Base-by-base conservation (phyloP, 805 yeast genomes). In the Ascoidea rubescens region DNA sequence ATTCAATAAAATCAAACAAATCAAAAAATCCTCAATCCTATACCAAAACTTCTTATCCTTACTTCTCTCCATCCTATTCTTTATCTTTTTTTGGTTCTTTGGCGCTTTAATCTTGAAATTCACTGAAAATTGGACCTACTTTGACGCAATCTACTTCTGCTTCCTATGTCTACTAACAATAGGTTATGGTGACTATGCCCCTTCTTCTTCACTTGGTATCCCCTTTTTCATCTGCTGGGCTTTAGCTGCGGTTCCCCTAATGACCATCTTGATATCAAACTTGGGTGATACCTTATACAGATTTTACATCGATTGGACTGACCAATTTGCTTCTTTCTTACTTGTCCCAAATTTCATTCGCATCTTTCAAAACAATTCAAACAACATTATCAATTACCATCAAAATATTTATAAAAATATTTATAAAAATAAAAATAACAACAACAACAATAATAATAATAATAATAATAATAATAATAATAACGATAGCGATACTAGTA, bases 221-320 rank as follows among this genome's bases (percentile, higher is more conserved):
- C 75, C 83, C 0, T 78, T 87, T 57, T 88, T 88, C 59, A 79
- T 86, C 5, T 66, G 79, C 7, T 89, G 96, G 96, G 84, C 89
- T 0, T 62, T 89, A 21, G 69, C 80, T 5, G 95, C 96, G 0
- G 82, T 89, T 28, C 96, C 96, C 1, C 70, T 87, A 50, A 87
- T 88, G 95, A 85, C 96, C 2, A 81, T 83, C 16, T 71, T 87
- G 52, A 78, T 87, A 45, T 81, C 90, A 1, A 80, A 78, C 51
- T 68, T 83, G 48, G 87, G 91, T 56, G 95, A 86, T 61, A 69
- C 77, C 16, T 58, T 80, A 5, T 69, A 75, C 61, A 62, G 53
- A 42, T 1, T 21, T 54, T 14, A 67, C 64, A 2, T 57, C 57
- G 53, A 54, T 52, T 16, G 60, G 60, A 30, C 53, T 52, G 4